phyloP scores from a whole-genome alignment of 192 early-diverging fungal species.

The Mortierella alpina region DNA sequence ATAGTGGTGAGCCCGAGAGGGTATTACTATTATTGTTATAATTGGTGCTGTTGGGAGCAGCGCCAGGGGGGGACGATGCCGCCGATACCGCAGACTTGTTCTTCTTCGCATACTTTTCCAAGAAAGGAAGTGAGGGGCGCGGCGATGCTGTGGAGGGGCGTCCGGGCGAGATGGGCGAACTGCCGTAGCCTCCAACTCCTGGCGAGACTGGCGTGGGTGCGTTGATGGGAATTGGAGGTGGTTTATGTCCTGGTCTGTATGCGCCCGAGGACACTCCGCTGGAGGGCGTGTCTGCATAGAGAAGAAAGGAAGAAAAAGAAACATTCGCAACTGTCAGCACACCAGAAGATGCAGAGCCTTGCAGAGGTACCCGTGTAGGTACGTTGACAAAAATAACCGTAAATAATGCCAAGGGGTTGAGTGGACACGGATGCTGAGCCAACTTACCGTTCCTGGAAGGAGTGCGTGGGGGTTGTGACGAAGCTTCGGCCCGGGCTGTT shows the following conservation, averaged over 20 bases:
- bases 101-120: constrained; percentile 58
- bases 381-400: background rate
- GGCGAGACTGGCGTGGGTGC: constrained; percentile 15
- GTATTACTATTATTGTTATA: constrained; percentile 29
- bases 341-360: too few relatives aligned
- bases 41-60: constrained; percentile 15
- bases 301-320: background rate
- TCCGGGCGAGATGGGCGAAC: constrained; percentile 27
- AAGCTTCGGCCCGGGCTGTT: constrained; percentile 1
- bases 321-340: too few relatives aligned
- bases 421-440: background rate
- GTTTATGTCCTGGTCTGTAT: constrained; percentile 51
- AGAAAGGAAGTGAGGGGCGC: constrained; percentile 45
- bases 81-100: constrained; percentile 31
- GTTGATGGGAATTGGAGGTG: constrained; percentile 36
- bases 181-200: background rate
- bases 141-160: constrained; percentile 36
- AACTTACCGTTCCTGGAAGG: constrained; percentile 41
- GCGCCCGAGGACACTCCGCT: constrained; percentile 39
- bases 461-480: constrained; percentile 27
- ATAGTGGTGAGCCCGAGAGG: constrained; percentile 49
- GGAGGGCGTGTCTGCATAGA: background rate
- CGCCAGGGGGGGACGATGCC: constrained; percentile 17
- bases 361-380: too few relatives aligned
- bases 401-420: background rate